These are phyloP conservation scores for Cyclotella kingstonii DNA, from an alignment of 108 stramenopile genomes.

Conservation along the genomic window DNA sequence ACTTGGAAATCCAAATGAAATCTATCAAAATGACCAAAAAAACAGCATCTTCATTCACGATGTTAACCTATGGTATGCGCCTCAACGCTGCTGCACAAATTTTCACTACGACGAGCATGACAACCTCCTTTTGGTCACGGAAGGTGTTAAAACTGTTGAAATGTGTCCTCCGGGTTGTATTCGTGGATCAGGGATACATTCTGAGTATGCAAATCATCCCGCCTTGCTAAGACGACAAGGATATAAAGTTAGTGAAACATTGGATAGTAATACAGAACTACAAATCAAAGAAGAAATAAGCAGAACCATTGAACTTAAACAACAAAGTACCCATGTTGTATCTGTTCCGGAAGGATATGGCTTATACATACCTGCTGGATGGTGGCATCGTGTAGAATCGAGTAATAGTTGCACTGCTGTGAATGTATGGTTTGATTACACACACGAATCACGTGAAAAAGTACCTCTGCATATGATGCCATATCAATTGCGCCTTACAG, in stretches of 20 bases:
- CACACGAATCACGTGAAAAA: constrained; percentile 1
- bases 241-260: neutral
- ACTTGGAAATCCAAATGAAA: constrained; percentile 13
- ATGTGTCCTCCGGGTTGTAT: constrained; percentile 42
- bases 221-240: constrained; percentile 7
- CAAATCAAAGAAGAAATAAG: neutral
- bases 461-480: constrained; percentile 33
- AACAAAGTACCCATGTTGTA: constrained; percentile 22
- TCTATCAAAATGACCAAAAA: neutral
- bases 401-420: constrained; percentile 26
- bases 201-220: constrained; percentile 49
- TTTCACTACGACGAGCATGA: constrained; percentile 43
- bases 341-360: constrained; percentile 35
- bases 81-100: constrained; percentile 43
- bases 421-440: constrained; percentile 47
- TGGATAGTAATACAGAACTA: neutral
- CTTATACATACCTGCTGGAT: constrained; percentile 40
- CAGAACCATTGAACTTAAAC: constrained; percentile 8
- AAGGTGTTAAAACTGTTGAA: constrained; percentile 42
- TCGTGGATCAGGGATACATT: constrained; percentile 31
- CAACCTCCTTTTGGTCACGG: constrained; percentile 33
- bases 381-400: constrained; percentile 53
- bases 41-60: constrained; percentile 15
- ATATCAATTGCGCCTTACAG: constrained; percentile 19
- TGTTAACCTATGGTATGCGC: constrained; percentile 46